These are phyloP conservation scores for Yamadazyma oceani DNA, from an alignment of 1,139 yeast genomes.

Conservation along the genomic window DNA sequence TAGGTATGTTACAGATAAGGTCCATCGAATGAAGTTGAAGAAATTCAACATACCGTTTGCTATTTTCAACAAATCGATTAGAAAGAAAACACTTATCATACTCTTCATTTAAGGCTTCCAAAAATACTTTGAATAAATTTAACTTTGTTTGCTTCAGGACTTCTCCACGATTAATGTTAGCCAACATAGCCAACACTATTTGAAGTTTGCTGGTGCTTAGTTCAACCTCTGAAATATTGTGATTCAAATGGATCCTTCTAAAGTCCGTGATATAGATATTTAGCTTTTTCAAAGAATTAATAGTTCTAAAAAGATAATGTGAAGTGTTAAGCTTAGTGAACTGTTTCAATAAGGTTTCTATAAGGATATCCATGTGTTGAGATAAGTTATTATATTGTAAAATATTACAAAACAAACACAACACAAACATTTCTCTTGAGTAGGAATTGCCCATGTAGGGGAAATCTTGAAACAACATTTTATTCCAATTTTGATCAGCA, in stretches of 20 bases:
- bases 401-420: slow-evolving; percentile 31
- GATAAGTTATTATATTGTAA: slow-evolving; percentile 22
- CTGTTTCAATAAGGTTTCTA: slow-evolving; percentile 23
- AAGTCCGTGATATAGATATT: slow-evolving; percentile 20
- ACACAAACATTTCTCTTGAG: slow-evolving; percentile 36
- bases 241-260: slow-evolving; percentile 7
- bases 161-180: slow-evolving; percentile 7
- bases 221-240: slow-evolving; percentile 12
- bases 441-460: slow-evolving; percentile 42
- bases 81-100: slow-evolving; percentile 28
- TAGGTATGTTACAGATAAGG: slow-evolving; percentile 16
- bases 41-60: slow-evolving; percentile 27
- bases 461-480: slow-evolving; percentile 36
- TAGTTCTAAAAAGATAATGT: slow-evolving; percentile 23
- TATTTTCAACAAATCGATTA: slow-evolving; percentile 27
- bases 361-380: slow-evolving; percentile 25
- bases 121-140: slow-evolving; percentile 6
- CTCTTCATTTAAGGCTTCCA: slow-evolving; percentile 29
- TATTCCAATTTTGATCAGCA: slow-evolving; percentile 35
- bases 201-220: slow-evolving; percentile 10
- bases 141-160: slow-evolving; percentile 8
- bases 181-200: slow-evolving; percentile 8
- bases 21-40: slow-evolving; percentile 25
- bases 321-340: slow-evolving; percentile 29
- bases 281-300: slow-evolving; percentile 22